Evolutionary conservation across 2,329 filamentous ascomycete genomes (phyloP).

Genomic region (Trichoderma cornu-damae): DNA sequence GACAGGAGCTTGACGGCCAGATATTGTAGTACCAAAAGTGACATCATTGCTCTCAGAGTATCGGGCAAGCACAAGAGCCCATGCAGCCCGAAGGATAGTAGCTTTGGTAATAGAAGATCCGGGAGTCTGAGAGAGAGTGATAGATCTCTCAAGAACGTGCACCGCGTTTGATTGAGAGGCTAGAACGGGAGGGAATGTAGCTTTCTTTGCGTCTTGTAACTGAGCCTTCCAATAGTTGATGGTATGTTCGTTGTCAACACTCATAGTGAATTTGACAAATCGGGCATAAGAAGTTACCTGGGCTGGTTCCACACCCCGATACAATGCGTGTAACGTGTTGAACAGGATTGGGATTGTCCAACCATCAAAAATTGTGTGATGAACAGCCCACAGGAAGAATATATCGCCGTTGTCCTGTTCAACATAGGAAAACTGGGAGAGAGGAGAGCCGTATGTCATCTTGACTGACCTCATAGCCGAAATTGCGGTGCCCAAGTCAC

Average conservation of each 20-base stretch:
- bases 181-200: conserved; percentile 7
- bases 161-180: not conserved
- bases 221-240: conserved; percentile 11
- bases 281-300: conserved; percentile 9
- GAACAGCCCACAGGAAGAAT: conserved; percentile 23
- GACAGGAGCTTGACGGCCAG: conserved; percentile 29
- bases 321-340: conserved; percentile 3
- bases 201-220: conserved; percentile 5
- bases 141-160: conserved; percentile 1
- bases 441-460: conserved; percentile 13
- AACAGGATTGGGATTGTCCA: conserved; percentile 19
- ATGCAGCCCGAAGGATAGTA: conserved; percentile 25
- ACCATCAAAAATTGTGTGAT: conserved; percentile 26
- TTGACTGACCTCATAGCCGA: not conserved
- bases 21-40: conserved; percentile 27
- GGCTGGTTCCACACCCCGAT: conserved; percentile 5
- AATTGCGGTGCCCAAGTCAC: not conserved
- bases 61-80: conserved; percentile 25
- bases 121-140: not conserved
- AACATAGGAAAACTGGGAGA: conserved; percentile 9
- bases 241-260: not conserved
- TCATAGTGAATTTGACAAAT: conserved; percentile 20
- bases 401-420: not conserved
- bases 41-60: conserved; percentile 24
- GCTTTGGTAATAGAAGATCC: conserved; percentile 20